A percentile compares a stretch with the other conserved stretches of the same genome.
Conservation (phyloP, 2,329 filamentous ascomycete genomes). For the Curvularia hawaiiensis region DNA sequence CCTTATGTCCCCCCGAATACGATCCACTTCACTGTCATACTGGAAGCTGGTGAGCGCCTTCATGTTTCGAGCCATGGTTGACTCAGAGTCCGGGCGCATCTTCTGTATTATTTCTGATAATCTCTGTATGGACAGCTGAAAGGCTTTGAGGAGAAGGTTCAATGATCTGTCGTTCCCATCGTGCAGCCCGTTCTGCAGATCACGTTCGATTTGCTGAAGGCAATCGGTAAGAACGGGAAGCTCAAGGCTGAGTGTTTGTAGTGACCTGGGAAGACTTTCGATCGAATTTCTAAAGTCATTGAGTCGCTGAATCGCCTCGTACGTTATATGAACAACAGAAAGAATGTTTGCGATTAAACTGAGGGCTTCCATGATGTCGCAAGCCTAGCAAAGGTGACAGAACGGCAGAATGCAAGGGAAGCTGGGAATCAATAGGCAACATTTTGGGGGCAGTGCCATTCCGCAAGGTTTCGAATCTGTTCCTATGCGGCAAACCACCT, state of each 20-base stretch:
- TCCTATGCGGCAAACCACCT: neutral
- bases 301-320: neutral
- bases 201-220: neutral
- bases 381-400: neutral
- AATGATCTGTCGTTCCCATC: neutral
- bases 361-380: neutral
- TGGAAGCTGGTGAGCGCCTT: neutral
- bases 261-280: neutral
- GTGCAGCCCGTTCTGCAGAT: neutral
- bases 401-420: neutral
- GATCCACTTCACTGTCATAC: neutral
- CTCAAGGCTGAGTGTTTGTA: neutral
- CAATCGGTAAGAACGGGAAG: neutral
- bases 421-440: neutral
- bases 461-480: neutral
- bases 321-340: neutral
- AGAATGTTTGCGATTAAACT: neutral
- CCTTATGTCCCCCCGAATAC: neutral
- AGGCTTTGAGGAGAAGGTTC: neutral
- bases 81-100: neutral
- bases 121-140: neutral
- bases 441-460: neutral
- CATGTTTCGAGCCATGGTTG: neutral
- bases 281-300: neutral
- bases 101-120: neutral